phyloP scores from a whole-genome alignment of 352 stramenopile genomes.

The Phytophthora brassicae region DNA sequence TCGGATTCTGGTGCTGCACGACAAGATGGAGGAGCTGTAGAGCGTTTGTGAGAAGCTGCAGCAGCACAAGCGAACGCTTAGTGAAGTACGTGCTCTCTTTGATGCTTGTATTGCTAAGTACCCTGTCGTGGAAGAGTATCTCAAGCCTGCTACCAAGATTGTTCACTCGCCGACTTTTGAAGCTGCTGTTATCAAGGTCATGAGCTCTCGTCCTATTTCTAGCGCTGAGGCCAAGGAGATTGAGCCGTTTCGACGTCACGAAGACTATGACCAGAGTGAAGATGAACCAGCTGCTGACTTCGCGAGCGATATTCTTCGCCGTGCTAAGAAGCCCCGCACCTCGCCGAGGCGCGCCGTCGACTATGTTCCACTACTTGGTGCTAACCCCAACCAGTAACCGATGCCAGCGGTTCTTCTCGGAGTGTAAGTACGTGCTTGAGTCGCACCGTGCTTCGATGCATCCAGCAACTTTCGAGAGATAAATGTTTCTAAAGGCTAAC shows the following conservation, averaged over 20 bases:
- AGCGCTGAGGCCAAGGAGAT: neutral
- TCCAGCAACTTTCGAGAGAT: constrained; percentile 24
- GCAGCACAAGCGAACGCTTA: constrained; percentile 9
- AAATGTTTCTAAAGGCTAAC: constrained; percentile 29
- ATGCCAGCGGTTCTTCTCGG: neutral
- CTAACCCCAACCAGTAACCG: neutral
- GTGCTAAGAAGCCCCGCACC: constrained; percentile 9
- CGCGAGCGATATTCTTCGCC: constrained; percentile 1
- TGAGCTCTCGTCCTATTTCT: constrained; percentile 4
- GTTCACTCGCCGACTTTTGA: constrained; percentile 18
- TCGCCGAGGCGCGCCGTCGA: neutral
- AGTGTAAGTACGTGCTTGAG: constrained; percentile 2
- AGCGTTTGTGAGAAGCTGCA: constrained; percentile 29
- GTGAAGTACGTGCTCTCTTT: constrained; percentile 7
- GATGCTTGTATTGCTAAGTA: constrained; percentile 12
- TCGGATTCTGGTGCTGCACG: constrained; percentile 3
- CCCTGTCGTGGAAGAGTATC: constrained; percentile 13
- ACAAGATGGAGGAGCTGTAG: constrained; percentile 22
- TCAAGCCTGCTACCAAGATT: constrained; percentile 3
- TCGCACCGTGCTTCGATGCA: too few relatives aligned
- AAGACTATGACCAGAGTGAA: neutral
- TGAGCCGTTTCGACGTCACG: neutral
- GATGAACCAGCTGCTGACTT: constrained; percentile 8
- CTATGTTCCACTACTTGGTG: neutral
- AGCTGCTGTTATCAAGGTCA: constrained; percentile 9